phyloP scores from a whole-genome alignment of 495 filamentous ascomycete genomes.

The Talaromyces liani region DNA sequence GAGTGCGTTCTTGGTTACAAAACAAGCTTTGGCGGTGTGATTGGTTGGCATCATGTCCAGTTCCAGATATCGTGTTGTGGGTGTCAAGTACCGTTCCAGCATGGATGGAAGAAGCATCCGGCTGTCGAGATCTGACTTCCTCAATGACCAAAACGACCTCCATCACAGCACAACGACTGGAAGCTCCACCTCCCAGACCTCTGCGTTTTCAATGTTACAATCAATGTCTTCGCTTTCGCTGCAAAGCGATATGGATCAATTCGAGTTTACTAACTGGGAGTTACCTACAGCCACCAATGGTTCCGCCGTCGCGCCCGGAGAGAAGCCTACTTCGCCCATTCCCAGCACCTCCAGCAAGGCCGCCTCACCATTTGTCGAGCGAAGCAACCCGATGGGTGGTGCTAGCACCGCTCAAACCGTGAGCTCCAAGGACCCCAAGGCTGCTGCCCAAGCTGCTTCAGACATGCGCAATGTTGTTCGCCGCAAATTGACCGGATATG shows the following conservation, averaged over 20 bases:
- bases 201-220: constrained; percentile 50
- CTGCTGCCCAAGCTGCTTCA: constrained; percentile 62
- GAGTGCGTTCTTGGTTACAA: not conserved
- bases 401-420: constrained; percentile 56
- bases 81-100: constrained; percentile 6
- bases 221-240: constrained; percentile 48
- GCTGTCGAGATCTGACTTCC: not conserved
- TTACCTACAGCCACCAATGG: constrained; percentile 25
- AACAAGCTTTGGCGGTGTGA: constrained; percentile 1
- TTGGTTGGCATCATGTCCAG: constrained; percentile 1
- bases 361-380: constrained; percentile 50
- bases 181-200: not conserved
- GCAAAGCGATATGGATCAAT: constrained; percentile 28
- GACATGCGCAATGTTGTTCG: constrained; percentile 97
- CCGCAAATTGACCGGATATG: constrained; percentile 95
- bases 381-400: constrained; percentile 55
- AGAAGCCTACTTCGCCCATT: constrained; percentile 21
- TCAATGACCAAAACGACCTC: constrained; percentile 2
- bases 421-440: constrained; percentile 79
- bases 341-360: constrained; percentile 43
- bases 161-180: not conserved
- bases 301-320: constrained; percentile 26
- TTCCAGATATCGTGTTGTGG: constrained; percentile 5
- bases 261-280: constrained; percentile 13
- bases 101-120: not conserved